These are phyloP conservation scores for Nyctanthes arbortristis DNA, from an alignment of 257 asterid genomes.

Conservation along the genomic window DNA sequence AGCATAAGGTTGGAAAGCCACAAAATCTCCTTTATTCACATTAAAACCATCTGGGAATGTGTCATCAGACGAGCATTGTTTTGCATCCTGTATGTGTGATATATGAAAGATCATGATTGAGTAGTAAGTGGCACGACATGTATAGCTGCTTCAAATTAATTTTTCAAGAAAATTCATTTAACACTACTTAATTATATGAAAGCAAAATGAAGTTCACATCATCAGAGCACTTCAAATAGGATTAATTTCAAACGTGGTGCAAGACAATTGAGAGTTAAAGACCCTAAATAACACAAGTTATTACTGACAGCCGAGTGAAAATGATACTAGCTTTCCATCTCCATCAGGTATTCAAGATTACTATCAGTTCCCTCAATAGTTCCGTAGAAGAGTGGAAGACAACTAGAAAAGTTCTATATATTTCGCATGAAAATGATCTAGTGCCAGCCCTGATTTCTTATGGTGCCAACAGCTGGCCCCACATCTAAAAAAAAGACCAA, in stretches of 20 bases:
- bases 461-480: too few species aligned
- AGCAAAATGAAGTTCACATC: not conserved
- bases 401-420: too few species aligned
- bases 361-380: not conserved
- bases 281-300: not conserved
- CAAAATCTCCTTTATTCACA: slow-evolving; percentile 47
- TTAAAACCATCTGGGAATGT: slow-evolving; percentile 48
- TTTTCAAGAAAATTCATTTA: too few species aligned
- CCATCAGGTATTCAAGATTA: not conserved
- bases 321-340: not conserved
- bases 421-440: too few species aligned
- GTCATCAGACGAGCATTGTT: slow-evolving; percentile 49
- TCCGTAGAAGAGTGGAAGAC: not conserved
- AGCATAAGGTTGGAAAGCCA: slow-evolving; percentile 55
- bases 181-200: not conserved
- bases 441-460: too few species aligned
- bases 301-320: not conserved
- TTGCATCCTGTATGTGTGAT: slow-evolving; percentile 37
- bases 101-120: not conserved
- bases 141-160: not conserved
- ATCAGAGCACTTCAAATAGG: not conserved
- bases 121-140: not conserved
- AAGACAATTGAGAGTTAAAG: slow-evolving; percentile 1
- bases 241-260: not conserved
- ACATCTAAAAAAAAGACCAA: too few species aligned